These are phyloP conservation scores for Starmerella gropengiesseri DNA, from an alignment of 805 yeast species.

Conservation along the genomic window DNA sequence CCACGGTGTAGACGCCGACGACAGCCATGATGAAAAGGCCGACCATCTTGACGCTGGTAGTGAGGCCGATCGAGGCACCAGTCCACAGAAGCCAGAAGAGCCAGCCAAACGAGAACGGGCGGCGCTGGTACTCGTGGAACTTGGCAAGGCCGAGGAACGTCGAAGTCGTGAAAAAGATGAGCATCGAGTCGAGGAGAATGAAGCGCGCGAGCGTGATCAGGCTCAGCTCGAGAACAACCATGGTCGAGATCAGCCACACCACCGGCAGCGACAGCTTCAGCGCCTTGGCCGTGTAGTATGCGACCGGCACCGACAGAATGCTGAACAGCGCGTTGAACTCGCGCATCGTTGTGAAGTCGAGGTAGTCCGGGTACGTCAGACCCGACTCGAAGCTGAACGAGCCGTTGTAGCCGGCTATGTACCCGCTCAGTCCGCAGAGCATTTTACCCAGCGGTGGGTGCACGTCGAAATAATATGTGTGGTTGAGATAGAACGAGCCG, in stretches of 20 bases:
- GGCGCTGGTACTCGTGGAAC: conserved; percentile 57
- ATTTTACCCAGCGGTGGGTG: conserved; percentile 98
- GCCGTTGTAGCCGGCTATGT: conserved; percentile 84
- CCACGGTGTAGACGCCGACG: conserved; percentile 73
- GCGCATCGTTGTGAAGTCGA: conserved; percentile 76
- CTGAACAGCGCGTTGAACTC: conserved; percentile 66
- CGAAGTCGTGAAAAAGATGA: conserved; percentile 70
- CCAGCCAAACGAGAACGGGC: conserved; percentile 66
- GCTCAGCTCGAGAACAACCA: conserved; percentile 62
- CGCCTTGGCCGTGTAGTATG: conserved; percentile 78
- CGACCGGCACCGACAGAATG: conserved; percentile 72
- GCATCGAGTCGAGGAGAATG: conserved; percentile 82
- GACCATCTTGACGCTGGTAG: conserved; percentile 90
- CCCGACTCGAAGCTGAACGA: conserved; percentile 83
- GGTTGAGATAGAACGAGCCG: conserved; percentile 53
- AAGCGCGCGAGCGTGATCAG: conserved; percentile 85
- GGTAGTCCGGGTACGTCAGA: conserved; percentile 60
- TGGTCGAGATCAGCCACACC: conserved; percentile 42
- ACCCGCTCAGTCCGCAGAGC: conserved; percentile 82
- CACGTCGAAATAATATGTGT: conserved; percentile 88
- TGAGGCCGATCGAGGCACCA: conserved; percentile 79
- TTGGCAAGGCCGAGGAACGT: conserved; percentile 69
- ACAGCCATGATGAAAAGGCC: conserved; percentile 86
- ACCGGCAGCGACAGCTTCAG: conserved; percentile 70
- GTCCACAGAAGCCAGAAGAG: conserved; percentile 78